Evolutionary conservation across 2,329 filamentous ascomycete species (phyloP), one percentile per base, ranked within the genome.

Genomic region (Knufia petricola): DNA sequence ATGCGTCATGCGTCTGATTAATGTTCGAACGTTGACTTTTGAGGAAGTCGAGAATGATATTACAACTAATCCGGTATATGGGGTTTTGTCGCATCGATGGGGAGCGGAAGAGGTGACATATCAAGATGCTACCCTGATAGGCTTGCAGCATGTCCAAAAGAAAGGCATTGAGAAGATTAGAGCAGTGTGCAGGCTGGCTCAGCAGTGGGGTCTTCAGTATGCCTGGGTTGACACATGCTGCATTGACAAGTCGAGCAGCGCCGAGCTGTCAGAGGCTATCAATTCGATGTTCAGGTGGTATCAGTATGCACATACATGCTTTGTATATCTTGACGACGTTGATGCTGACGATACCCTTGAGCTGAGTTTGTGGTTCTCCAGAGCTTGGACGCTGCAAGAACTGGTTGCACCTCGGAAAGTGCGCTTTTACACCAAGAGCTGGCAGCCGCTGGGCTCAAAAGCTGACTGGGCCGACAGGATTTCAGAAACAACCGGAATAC

Each of bases 201-300:
- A 32, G 8, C 10, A 36, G 3, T 21, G 15, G 8, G 39, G 21
- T 20, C 28, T 47, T 17, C 24, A 39, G 10, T 50, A 47, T 28
- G 34, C 48, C 36, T 60, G 58, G 57, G 49, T 59, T 7, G 58
- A 60, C 42, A 58, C 57, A 8, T 60, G 55, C 36, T 59, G 58
- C 45, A 60, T 60, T 32, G 51, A 60, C 50, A 58, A 58, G 44
- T 41, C 28, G 19, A 60, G 52, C 47, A 57, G 53, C 23, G 56
- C 55, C 2, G 56, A 59, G 44, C 45, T 60, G 21, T 53, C 50
- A 7, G 55, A 59, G 53, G 50, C 46, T 12, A 51, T 51, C 50
- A 51, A 51, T 36, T 44, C 38, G 4, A 51, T 51, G 50, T 52
- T 47, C 32, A 32, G 46, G 3, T 61, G 58, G 59, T 61, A 60